Base-by-base conservation (phyloP, 805 yeast species). In the Isabelozyma rhagii region DNA sequence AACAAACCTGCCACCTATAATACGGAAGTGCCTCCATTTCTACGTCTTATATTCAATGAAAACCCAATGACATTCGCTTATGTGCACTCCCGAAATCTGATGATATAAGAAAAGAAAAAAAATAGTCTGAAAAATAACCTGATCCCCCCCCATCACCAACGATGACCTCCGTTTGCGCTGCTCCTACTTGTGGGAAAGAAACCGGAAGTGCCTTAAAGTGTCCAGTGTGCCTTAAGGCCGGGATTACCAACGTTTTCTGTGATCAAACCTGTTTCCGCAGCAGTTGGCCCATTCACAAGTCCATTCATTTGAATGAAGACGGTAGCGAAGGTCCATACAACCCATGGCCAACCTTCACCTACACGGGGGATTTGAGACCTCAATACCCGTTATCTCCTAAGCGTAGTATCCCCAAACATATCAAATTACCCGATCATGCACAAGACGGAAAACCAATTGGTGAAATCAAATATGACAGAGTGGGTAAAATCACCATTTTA, bases 161-260 rank as follows among this genome's bases (percentile, higher is more conserved):
- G n/a, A 57, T 55, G 56, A 49, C 61, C 48, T 44, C 61, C 40
- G 49, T 62, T 41, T 93, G 97, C 69, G 74, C 88, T 9, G 87
- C 96, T 21, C 81, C 88, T 17, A 88, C 82, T 58, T 94, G 99
- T 74, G 94, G 94, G 17, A 91, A 90, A 59, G 79, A 77, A 38
- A 91, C 97, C 11, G 74, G 74, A 3, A 86, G 96, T 17, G 68
- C 77, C 41, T 74, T 94, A 56, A 91, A 91, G 64, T 94, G 99
- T 67, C 99, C 99, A 0, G 75, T 92, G 13, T 94, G 99, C 68
- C 70, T 94, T 53, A 92, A 94, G 63, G 78, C 77, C 52, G 89
- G 83, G 13, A 58, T 81, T 45, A 73, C 77, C 40, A 73, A 81
- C 45, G 78, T 78, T 15, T 94, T 93, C 69, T 94, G 99, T 72